Percentiles rank a stretch among this genome's conserved stretches.
These are phyloP conservation scores for Gracilariopsis chorda DNA, from an alignment of 23 red algal species.

Conservation along the genomic window DNA sequence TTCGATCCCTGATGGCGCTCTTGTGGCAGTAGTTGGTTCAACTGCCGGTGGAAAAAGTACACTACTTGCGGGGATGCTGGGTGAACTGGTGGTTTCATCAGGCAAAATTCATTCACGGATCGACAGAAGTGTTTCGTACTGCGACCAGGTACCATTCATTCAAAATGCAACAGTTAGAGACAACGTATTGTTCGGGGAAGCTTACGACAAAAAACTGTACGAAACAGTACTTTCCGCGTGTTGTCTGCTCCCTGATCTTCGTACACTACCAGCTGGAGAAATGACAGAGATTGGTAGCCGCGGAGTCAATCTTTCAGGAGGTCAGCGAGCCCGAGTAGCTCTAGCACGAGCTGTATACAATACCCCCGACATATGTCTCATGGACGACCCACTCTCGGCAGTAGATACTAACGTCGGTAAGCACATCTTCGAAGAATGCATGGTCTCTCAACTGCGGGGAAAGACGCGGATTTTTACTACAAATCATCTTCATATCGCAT, in stretches of 20 bases:
- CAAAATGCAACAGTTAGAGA: slow-evolving; percentile 84
- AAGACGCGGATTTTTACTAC: slow-evolving; percentile 77
- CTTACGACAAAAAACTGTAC: slow-evolving; percentile 58
- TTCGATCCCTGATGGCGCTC: slow-evolving; percentile 51
- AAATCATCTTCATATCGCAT: slow-evolving; percentile 72
- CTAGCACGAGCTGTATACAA: slow-evolving; percentile 81
- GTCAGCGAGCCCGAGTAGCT: slow-evolving; percentile 79
- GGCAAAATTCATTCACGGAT: slow-evolving; percentile 4
- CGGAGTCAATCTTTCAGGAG: slow-evolving; percentile 92
- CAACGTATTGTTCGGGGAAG: slow-evolving; percentile 83
- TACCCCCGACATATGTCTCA: slow-evolving; percentile 68
- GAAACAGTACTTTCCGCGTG: slow-evolving; percentile 37
- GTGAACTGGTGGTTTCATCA: slow-evolving; percentile 62
- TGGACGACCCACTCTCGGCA: slow-evolving; percentile 92
- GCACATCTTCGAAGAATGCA: slow-evolving; percentile 65
- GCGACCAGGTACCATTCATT: slow-evolving; percentile 79
- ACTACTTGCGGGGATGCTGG: slow-evolving; percentile 79
- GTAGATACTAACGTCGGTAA: slow-evolving; percentile 87
- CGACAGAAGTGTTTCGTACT: slow-evolving; percentile 43
- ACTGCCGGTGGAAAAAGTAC: slow-evolving; percentile 85
- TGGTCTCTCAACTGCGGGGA: slow-evolving; percentile 53
- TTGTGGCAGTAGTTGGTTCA: slow-evolving; percentile 68
- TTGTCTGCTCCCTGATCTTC: slow-evolving; percentile 75
- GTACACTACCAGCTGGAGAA: slow-evolving; percentile 82
- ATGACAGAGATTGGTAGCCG: slow-evolving; percentile 89